Base-by-base conservation (phyloP, 1,284 basidiomycete genomes). In the Apiotrichum siamense region DNA sequence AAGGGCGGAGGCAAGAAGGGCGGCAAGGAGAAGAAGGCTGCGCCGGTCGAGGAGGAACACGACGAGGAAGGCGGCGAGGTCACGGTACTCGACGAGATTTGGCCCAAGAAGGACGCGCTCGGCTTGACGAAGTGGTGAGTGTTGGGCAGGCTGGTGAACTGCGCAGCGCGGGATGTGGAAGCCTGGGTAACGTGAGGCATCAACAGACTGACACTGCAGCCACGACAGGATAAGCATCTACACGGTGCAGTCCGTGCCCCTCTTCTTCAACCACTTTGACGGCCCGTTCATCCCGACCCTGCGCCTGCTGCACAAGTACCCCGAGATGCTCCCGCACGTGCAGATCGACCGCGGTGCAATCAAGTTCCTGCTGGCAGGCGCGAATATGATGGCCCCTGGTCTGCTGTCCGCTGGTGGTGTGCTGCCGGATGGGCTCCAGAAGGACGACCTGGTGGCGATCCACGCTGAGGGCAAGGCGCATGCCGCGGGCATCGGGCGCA, bases 181-280 rank as follows among this genome's bases (percentile, higher is more conserved):
- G n/a, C n/a, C n/a, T n/a, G n/a, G n/a, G n/a, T n/a, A n/a, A n/a
- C n/a, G n/a, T n/a, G n/a, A 18, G 12, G 24, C 3, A 7, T 18
- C 20, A 13, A 17, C n/a, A 27, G 18, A 39, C 50, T 52, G 18
- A 51, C 48, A 25, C 12, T 33, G 60, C 71, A 97, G 93, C 77
- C 87, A 87, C 83, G 94, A 97, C 60, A 89, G 96, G 70, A 81
- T 97, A 62, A 90, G 89, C 48, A 87, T 99, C 69, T 91, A 89
- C 73, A 87, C 91, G 1, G 77, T 94, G 32, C 81, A 91, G 58
- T 80, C 84, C 41, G 85, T 87, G 66, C 92, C 94, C 6, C 73
- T 98, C 53, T 89, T 97, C 76, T 94, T 97, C 79, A 93, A 99
- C 73, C 92, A 97, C 74, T 93, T 89, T 69, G 94, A 98, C 73